These are phyloP conservation scores for Pterocarpus macrocarpus DNA, from an alignment of 306 rosid genomes.

Conservation along the genomic window DNA sequence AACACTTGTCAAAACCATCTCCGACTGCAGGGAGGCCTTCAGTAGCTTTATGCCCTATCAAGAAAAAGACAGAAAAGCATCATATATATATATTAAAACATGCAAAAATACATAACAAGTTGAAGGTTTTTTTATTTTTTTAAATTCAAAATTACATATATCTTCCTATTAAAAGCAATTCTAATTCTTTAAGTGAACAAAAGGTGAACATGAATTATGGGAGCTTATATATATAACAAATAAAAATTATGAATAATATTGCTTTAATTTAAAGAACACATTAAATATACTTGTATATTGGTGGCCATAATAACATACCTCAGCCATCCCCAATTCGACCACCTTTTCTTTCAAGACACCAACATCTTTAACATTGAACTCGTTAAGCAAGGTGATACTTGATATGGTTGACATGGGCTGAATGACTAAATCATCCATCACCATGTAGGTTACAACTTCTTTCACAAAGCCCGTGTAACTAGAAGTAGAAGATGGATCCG, in stretches of 20 bases:
- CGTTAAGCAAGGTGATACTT: conserved; percentile 30
- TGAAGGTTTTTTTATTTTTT: too few species aligned
- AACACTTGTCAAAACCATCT: conserved; percentile 28
- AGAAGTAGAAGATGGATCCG: too few species aligned
- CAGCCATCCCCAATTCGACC: conserved; percentile 40
- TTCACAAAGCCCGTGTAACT: conserved; percentile 44
- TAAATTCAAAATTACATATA: too few species aligned
- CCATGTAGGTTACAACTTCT: conserved; percentile 52
- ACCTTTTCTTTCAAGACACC: conserved; percentile 40
- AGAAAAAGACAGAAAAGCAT: not conserved
- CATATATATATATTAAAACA: too few species aligned
- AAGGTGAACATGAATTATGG: too few species aligned
- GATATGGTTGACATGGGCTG: conserved; percentile 55
- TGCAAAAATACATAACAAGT: too few species aligned
- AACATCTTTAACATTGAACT: conserved; percentile 47
- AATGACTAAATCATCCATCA: conserved; percentile 54
- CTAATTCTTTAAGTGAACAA: too few species aligned
- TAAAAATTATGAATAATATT: too few species aligned
- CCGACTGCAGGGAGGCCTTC: conserved; percentile 31
- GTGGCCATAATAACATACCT: conserved; percentile 28
- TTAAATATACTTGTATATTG: too few species aligned
- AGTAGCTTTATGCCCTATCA: conserved; percentile 28
- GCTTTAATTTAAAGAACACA: too few species aligned
- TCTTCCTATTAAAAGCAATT: too few species aligned
- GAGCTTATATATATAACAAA: too few species aligned